Base-by-base conservation (phyloP, 2,329 filamentous ascomycete species). In the Epichloe brachyelytri region DNA sequence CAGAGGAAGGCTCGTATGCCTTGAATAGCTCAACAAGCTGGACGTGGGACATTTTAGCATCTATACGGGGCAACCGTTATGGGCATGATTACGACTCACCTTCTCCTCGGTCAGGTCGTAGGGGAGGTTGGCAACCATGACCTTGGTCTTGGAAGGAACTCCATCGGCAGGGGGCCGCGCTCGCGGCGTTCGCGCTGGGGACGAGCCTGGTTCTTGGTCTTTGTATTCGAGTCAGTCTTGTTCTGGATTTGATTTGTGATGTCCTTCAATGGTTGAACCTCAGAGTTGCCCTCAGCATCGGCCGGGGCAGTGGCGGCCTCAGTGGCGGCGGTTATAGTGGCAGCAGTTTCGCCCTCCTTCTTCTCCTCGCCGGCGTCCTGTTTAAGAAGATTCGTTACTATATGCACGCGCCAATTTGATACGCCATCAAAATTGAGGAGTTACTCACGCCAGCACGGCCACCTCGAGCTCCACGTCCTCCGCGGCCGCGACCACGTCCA, bases 61-160 rank as follows among this genome's bases (percentile, higher is more conserved):
- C 15, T 15, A 19, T 30, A 5, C 30, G 5, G 8, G 15, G 14
- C n/a, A 46, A 20, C 11, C 15, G 33, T 7, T 3, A 2, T 47
- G 38, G 8, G 22, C 36, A 10, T 3, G 3, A 26, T 40, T 5
- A n/a, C 4, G 33, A 12, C 78, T 59, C 73, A 95, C 91, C 83
- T 91, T 94, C 65, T 97, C 90, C 77, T 98, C 93, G 63, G 85
- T 91, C 70, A 97, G 80, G 75, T 98, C 91, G 68, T 98, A 98
- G 49, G 93, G 93, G 57, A 98, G 82, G 78, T 98, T 98, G 66
- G 93, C 93, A 65, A 98, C 93, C 93, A 98, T 98, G 74, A 98
- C 88, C 86, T 98, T 98, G 72, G 87, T 97, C 85, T 96, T 96
- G 72, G 91, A 97, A 59, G 93, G 85, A 65, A 98, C 88, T 61